Conservation (phyloP, 306 rosid species). For the Castanopsis chinensis region DNA sequence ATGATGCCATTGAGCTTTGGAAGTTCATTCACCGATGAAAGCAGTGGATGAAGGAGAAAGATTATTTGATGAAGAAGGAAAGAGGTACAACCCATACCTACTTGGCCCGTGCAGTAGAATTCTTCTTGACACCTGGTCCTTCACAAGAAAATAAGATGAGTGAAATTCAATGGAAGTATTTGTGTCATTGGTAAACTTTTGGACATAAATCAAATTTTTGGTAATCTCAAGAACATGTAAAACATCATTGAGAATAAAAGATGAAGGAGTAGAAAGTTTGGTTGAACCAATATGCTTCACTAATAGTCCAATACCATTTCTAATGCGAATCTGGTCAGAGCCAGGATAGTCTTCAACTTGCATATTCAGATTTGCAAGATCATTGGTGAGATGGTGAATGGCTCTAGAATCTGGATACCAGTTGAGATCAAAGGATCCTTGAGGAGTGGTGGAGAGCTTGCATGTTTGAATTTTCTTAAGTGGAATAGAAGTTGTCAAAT, state of each 20-base stretch:
- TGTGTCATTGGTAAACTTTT: background rate
- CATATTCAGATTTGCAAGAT: background rate
- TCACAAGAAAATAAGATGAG: background rate
- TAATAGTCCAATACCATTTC: background rate
- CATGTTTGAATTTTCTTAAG: too few species aligned
- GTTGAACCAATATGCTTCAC: background rate
- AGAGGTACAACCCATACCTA: background rate
- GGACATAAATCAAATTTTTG: background rate
- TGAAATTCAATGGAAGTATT: background rate
- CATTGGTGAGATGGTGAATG: background rate
- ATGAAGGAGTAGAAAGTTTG: background rate
- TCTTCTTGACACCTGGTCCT: background rate
- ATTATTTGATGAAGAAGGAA: background rate
- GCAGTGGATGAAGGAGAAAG: background rate
- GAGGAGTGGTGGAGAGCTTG: too few species aligned
- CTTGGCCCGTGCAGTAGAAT: background rate
- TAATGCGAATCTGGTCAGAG: background rate
- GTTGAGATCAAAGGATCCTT: too few species aligned
- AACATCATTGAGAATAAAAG: background rate
- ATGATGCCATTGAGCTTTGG: background rate
- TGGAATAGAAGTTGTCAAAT: too few species aligned
- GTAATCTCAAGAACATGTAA: background rate
- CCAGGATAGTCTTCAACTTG: background rate
- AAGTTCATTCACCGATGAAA: background rate
- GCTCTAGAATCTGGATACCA: too few species aligned